Evolutionary conservation across 2,329 filamentous ascomycete genomes (phyloP).

Genomic region (Onygenales sp.): DNA sequence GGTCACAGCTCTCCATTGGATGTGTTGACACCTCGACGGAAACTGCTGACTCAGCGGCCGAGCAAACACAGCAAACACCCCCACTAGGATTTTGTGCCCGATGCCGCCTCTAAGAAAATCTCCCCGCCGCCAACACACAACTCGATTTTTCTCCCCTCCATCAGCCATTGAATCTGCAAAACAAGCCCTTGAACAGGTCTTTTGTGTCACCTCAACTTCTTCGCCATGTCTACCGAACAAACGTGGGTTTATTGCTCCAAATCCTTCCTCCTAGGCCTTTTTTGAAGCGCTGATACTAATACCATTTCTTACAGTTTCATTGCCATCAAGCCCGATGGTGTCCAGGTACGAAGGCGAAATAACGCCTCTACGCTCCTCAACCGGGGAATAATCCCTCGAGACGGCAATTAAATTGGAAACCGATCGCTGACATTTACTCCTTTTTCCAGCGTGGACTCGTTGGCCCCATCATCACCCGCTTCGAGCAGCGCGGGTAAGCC

Average conservation of each 20-base stretch:
- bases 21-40: slow-evolving; percentile 20
- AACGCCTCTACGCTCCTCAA: not conserved
- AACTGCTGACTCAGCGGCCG: not conserved
- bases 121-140: not conserved
- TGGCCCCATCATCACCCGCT: slow-evolving; percentile 94
- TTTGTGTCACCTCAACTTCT: slow-evolving; percentile 22
- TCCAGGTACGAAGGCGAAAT: slow-evolving; percentile 62
- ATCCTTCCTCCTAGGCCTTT: slow-evolving; percentile 9
- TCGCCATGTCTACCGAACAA: slow-evolving; percentile 70
- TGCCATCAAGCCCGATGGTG: slow-evolving; percentile 99
- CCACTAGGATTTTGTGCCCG: too few relatives aligned
- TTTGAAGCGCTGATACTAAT: slow-evolving; percentile 3
- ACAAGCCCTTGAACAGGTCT: slow-evolving; percentile 24
- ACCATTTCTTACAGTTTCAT: slow-evolving; percentile 65
- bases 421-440: slow-evolving; percentile 17
- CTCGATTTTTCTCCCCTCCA: slow-evolving; percentile 17
- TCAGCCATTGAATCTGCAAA: slow-evolving; percentile 14
- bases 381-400: not conserved
- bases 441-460: slow-evolving; percentile 76
- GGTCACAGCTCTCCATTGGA: slow-evolving; percentile 14
- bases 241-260: slow-evolving; percentile 53
- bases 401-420: not conserved
- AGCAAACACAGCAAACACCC: not conserved
- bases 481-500: slow-evolving; percentile 85
- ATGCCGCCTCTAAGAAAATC: not conserved